These are phyloP conservation scores for Gillenia trifoliata DNA, from an alignment of 306 rosid species.

Conservation along the genomic window DNA sequence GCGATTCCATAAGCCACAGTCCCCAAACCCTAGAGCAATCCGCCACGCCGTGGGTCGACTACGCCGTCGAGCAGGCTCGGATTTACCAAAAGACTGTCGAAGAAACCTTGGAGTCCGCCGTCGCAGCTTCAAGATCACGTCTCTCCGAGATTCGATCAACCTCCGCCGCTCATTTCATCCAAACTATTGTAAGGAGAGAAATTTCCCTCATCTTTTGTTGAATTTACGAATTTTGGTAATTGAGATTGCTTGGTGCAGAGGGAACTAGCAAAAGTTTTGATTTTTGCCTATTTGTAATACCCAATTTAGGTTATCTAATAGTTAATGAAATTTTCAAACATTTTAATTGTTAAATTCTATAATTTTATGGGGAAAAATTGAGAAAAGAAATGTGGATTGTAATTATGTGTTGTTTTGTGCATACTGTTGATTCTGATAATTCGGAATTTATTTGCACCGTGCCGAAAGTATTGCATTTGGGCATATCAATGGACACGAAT, in stretches of 20 bases:
- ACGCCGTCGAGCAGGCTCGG: constrained; percentile 62
- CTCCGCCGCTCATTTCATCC: constrained; percentile 62
- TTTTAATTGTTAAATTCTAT: neutral
- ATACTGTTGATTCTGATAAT: neutral
- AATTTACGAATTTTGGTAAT: neutral
- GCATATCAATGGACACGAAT: neutral
- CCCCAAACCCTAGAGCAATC: constrained; percentile 32
- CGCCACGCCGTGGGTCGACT: constrained; percentile 45
- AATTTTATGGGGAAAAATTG: neutral
- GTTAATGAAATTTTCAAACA: neutral
- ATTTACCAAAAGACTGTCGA: constrained; percentile 48
- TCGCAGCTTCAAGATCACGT: constrained; percentile 54
- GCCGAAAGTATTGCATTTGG: neutral
- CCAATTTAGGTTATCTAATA: neutral
- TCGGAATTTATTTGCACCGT: neutral
- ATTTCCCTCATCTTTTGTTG: neutral
- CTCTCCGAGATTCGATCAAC: constrained; percentile 70
- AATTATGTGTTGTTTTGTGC: neutral
- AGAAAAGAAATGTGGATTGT: neutral
- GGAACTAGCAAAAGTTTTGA: neutral
- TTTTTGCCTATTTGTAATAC: neutral
- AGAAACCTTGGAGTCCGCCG: constrained; percentile 51
- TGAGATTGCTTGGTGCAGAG: neutral
- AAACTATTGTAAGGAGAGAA: constrained; percentile 41
- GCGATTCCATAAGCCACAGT: constrained; percentile 7